Percentiles rank a stretch among this genome's conserved stretches.
Evolutionary conservation across 345 rosid species (phyloP).

Genomic region (Excoecaria cochinchinensis): DNA sequence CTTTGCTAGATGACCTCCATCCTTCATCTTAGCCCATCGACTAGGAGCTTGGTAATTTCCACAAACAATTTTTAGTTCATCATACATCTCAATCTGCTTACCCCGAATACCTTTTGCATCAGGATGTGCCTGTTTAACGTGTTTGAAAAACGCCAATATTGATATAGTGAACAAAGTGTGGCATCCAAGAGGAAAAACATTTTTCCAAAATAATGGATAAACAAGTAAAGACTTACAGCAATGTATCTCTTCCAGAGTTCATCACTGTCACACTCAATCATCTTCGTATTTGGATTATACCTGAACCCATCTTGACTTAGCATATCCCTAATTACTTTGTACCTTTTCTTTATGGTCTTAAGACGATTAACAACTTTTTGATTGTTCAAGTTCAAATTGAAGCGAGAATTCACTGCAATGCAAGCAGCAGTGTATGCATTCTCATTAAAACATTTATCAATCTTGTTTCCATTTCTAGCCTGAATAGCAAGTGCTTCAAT

Average conservation of each 20-base stretch:
- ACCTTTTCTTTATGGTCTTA: constrained; percentile 87
- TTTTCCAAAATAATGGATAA: neutral
- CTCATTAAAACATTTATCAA: constrained; percentile 80
- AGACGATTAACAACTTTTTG: constrained; percentile 83
- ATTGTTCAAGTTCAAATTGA: constrained; percentile 67
- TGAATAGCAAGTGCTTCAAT: constrained; percentile 82
- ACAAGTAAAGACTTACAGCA: constrained; percentile 43
- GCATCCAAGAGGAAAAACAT: neutral
- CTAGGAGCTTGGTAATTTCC: constrained; percentile 75
- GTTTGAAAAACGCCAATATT: constrained; percentile 6
- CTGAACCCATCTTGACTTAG: constrained; percentile 74
- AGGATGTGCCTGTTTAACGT: constrained; percentile 57
- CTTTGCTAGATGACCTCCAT: constrained; percentile 47
- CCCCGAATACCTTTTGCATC: constrained; percentile 78
- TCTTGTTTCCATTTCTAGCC: constrained; percentile 76
- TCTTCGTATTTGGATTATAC: constrained; percentile 70
- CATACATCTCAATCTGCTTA: constrained; percentile 83
- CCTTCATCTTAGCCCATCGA: constrained; percentile 64
- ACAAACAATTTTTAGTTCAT: constrained; percentile 76
- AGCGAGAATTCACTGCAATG: constrained; percentile 63
- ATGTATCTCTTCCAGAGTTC: constrained; percentile 83
- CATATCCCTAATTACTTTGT: constrained; percentile 68
- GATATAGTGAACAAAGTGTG: neutral
- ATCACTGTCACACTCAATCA: constrained; percentile 65
- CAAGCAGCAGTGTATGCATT: constrained; percentile 79